These are phyloP conservation scores for Kodamaea laetipori DNA, from an alignment of 805 yeast genomes.

Conservation along the genomic window DNA sequence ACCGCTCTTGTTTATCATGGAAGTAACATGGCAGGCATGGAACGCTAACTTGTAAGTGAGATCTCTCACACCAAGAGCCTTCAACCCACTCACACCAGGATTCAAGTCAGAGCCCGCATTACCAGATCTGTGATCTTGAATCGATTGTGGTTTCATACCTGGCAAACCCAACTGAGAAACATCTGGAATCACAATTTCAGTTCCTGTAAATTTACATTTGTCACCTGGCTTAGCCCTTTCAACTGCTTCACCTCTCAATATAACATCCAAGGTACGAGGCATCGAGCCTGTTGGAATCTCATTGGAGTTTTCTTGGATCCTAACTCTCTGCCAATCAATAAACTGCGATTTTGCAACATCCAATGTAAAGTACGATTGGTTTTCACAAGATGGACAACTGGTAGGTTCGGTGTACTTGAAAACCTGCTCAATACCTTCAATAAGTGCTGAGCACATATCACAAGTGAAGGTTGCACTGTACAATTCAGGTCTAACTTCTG, in stretches of 20 bases:
- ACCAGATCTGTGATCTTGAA: constrained; percentile 60
- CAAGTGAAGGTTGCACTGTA: constrained; percentile 86
- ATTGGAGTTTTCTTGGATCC: constrained; percentile 93
- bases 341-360: constrained; percentile 83
- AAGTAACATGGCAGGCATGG: constrained; percentile 85
- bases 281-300: constrained; percentile 98
- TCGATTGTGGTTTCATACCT: constrained; percentile 85
- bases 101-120: constrained; percentile 68
- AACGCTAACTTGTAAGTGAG: constrained; percentile 90
- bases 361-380: constrained; percentile 82
- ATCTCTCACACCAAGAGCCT: constrained; percentile 90
- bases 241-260: constrained; percentile 89
- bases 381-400: constrained; percentile 85
- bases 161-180: constrained; percentile 92
- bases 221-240: constrained; percentile 98
- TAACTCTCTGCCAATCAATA: constrained; percentile 93
- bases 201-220: constrained; percentile 89
- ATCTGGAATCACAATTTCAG: constrained; percentile 93
- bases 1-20: constrained; percentile 45
- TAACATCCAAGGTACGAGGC: constrained; percentile 96
- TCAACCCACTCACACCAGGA: constrained; percentile 87
- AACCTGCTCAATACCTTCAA: constrained; percentile 88
- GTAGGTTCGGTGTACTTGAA: constrained; percentile 95
- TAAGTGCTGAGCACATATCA: constrained; percentile 80
- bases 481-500: constrained; percentile 95